Percentiles rank a stretch among this genome's conserved stretches.
phyloP scores from a whole-genome alignment of 1,284 basidiomycete species.

The Blastosporella zonata region DNA sequence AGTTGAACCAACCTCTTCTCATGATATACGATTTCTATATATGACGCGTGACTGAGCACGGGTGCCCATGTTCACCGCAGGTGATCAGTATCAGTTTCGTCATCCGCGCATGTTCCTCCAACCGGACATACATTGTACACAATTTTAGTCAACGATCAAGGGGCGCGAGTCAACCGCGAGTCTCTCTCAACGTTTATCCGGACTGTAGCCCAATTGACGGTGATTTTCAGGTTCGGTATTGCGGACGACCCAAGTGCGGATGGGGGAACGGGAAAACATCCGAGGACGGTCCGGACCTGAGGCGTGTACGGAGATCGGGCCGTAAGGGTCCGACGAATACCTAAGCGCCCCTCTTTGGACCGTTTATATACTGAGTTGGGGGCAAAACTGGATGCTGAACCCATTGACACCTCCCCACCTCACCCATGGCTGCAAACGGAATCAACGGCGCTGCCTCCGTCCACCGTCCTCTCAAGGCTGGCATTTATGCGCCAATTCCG shows the following conservation, averaged over 20 bases:
- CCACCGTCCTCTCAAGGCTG: slow-evolving; percentile 63
- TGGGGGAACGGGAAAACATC: slow-evolving; percentile 13
- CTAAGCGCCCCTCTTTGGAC: slow-evolving; percentile 15
- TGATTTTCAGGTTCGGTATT: background rate
- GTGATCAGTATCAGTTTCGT: background rate
- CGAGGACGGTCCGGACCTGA: slow-evolving; percentile 29
- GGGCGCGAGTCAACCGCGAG: background rate
- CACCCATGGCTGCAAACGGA: slow-evolving; percentile 40
- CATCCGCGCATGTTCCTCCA: background rate
- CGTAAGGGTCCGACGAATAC: slow-evolving; percentile 27
- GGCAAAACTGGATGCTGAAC: slow-evolving; percentile 15
- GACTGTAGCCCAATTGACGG: background rate
- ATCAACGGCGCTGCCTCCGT: slow-evolving; percentile 25
- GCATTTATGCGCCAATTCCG: slow-evolving; percentile 84
- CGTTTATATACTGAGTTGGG: slow-evolving; percentile 23
- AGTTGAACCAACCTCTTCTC: background rate
- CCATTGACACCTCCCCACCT: slow-evolving; percentile 11
- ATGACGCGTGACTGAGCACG: slow-evolving; percentile 7
- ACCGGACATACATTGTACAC: no score
- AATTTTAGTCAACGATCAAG: background rate
- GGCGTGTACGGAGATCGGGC: slow-evolving; percentile 28
- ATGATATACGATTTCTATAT: background rate
- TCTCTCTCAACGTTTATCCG: background rate
- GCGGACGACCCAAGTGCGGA: slow-evolving; percentile 15
- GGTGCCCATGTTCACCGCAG: slow-evolving; percentile 8